These are phyloP conservation scores for Trematosphaeria pertusa DNA, from an alignment of 2,329 filamentous ascomycete genomes.

Conservation along the genomic window DNA sequence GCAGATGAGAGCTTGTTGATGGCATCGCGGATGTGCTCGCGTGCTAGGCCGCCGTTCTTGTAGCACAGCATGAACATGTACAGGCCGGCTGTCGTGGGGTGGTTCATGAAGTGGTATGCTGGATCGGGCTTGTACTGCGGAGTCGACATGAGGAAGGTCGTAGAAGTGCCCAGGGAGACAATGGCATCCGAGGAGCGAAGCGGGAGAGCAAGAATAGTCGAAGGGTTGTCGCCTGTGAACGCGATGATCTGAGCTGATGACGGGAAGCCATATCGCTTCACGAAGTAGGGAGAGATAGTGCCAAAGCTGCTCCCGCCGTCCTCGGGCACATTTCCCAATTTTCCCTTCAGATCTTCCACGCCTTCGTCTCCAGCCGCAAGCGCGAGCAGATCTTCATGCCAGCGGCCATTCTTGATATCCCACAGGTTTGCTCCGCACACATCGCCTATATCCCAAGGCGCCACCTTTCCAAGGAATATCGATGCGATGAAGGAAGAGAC, in stretches of 20 bases:
- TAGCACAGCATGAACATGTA: slow-evolving; percentile 99
- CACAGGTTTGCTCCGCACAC: slow-evolving; percentile 97
- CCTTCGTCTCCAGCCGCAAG: slow-evolving; percentile 73
- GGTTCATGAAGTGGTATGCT: slow-evolving; percentile 97
- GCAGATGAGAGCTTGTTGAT: slow-evolving; percentile 63
- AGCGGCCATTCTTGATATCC: slow-evolving; percentile 79
- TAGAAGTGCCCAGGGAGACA: slow-evolving; percentile 91
- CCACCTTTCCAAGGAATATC: slow-evolving; percentile 81
- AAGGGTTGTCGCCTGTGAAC: slow-evolving; percentile 95
- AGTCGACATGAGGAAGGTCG: slow-evolving; percentile 97
- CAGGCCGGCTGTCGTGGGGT: slow-evolving; percentile 85
- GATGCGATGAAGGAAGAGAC: slow-evolving; percentile 96
- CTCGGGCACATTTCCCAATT: slow-evolving; percentile 79
- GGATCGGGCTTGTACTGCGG: slow-evolving; percentile 89
- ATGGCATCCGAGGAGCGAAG: slow-evolving; percentile 89
- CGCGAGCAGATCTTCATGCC: slow-evolving; percentile 76
- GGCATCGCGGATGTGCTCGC: slow-evolving; percentile 85
- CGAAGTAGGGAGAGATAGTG: slow-evolving; percentile 78
- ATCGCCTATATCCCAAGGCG: slow-evolving; percentile 91
- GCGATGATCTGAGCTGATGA: slow-evolving; percentile 77
- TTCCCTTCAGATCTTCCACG: slow-evolving; percentile 70
- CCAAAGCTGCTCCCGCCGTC: slow-evolving; percentile 85
- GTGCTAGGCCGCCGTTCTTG: slow-evolving; percentile 94
- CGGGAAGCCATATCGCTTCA: slow-evolving; percentile 77
- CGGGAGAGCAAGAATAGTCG: slow-evolving; percentile 90